These are phyloP conservation scores for Crepidotus variabilis DNA, from an alignment of 768 basidiomycete species.

Conservation along the genomic window DNA sequence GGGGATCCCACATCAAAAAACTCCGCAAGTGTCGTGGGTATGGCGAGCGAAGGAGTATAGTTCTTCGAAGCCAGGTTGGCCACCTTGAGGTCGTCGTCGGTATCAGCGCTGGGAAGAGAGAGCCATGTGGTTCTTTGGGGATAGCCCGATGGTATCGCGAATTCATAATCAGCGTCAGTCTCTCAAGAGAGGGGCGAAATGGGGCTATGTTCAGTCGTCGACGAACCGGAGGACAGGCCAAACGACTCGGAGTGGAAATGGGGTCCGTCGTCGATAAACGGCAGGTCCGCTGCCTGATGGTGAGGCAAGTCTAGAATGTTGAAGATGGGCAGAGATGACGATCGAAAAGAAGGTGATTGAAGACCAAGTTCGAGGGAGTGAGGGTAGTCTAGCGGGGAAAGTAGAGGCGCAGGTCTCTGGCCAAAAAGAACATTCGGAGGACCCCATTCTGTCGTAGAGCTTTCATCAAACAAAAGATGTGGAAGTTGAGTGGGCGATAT, in stretches of 20 bases:
- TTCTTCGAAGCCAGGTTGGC: constrained; percentile 20
- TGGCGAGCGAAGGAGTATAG: constrained; percentile 12
- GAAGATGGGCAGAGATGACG: constrained; percentile 4
- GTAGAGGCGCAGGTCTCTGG: no score
- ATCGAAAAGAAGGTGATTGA: background rate
- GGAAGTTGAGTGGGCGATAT: background rate
- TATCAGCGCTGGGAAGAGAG: constrained; percentile 31
- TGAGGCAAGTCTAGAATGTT: constrained; percentile 15
- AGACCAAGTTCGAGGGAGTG: background rate
- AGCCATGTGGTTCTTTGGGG: constrained; percentile 22
- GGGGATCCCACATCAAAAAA: constrained; percentile 35
- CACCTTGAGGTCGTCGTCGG: constrained; percentile 28
- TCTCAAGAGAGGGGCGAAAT: background rate
- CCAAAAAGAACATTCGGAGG: no score
- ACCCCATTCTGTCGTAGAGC: background rate
- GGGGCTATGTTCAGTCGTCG: background rate
- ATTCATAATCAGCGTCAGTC: constrained; percentile 2
- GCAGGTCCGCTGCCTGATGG: constrained; percentile 14
- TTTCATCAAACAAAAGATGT: background rate
- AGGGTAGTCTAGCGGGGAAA: background rate
- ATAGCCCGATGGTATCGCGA: constrained; percentile 11
- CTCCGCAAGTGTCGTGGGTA: constrained; percentile 15
- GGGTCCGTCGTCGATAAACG: constrained; percentile 9
- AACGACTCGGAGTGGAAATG: background rate
- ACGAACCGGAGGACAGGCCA: constrained; percentile 1